A percentile compares a stretch with the other conserved stretches of the same genome.
Evolutionary conservation across 176 grass and related monocot species (phyloP).

Genomic region (Hordeum vulgare): DNA sequence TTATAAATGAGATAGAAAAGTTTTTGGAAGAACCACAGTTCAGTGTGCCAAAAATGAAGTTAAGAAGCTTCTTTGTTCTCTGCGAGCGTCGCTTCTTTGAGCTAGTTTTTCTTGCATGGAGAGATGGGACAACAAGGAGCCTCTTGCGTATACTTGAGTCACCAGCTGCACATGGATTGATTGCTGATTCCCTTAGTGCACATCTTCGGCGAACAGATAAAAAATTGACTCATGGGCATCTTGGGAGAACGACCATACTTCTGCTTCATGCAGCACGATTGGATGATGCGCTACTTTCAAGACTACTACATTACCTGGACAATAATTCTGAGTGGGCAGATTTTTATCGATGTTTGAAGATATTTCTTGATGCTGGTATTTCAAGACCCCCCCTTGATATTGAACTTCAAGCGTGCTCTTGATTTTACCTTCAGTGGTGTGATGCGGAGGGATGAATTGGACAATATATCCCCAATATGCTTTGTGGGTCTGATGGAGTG

Average conservation of each 20-base stretch:
- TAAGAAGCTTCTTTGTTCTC: background rate
- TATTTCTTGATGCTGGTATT: conserved; percentile 28
- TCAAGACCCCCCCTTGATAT: conserved; percentile 15
- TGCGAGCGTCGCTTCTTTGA: conserved; percentile 18
- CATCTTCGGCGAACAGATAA: background rate
- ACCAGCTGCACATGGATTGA: conserved; percentile 21
- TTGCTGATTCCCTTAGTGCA: conserved; percentile 32
- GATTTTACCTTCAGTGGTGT: conserved; percentile 19
- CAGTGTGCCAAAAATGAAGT: background rate
- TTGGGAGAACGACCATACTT: conserved; percentile 42
- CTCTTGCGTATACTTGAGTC: conserved; percentile 32
- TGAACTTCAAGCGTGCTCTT: conserved; percentile 35
- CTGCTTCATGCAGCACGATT: conserved; percentile 39
- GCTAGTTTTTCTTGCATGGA: conserved; percentile 31
- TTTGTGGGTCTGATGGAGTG: conserved; percentile 55
- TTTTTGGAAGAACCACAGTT: conserved; percentile 32
- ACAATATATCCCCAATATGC: conserved; percentile 47
- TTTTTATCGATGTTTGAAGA: conserved; percentile 36
- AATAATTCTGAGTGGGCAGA: conserved; percentile 31
- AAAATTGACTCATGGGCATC: conserved; percentile 45
- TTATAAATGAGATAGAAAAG: conserved; percentile 32
- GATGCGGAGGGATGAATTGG: conserved; percentile 10
- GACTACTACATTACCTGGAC: conserved; percentile 18
- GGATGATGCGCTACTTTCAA: conserved; percentile 12
- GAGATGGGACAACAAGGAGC: background rate